Evolutionary conservation across 257 asterid species (phyloP), one percentile per base, ranked within the genome.

Genomic region (Salvia miltiorrhiza): DNA sequence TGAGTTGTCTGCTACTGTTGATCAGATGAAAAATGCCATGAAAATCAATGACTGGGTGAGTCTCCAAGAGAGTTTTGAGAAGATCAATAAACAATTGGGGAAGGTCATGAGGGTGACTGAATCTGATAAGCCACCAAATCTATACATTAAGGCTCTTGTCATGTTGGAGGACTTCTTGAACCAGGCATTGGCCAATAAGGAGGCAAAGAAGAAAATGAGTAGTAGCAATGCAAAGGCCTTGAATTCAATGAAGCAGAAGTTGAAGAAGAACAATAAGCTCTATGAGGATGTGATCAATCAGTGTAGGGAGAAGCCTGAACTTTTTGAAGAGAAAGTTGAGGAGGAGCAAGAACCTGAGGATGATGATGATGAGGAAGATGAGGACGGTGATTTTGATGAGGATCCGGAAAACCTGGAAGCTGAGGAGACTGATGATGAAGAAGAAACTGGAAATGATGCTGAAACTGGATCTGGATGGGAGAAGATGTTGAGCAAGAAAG

Each of bases 141-240:
- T 86, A 7, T 94, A 94, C 71, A 78, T 94, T n/a, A 94, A 87
- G 82, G 94, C 97, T 70, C 95, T 94, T 19, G 96, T 94, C 55
- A 87, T 78, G 93, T 56, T 94, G 78, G 97, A 91, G 80, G 97
- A 94, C 67, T 85, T 83, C 78, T 65, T 93, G 82, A 89, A 83
- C 50, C 88, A 87, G 85, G 83, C 97, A 13, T 56, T 84, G 76
- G 91, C 95, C 54, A 93, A 88, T 65, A 93, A 93, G 85, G 99
- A 94, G 80, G 95, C 96, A 0, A 94, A 89, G 87, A 94, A 94
- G 87, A 94, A 90, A 81, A 94, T 94, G 99, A 94, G 97, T 66
- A 87, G 87, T 40, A 94, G 95, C 67, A 94, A 94, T 79, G 96
- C 99, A 1, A 91, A 90, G 86, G 99, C 95, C 50, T 71, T 91